Percentiles rank a stretch among this genome's conserved stretches.
Conservation (phyloP, 164 flowering plant species). For the Macadamia tetraphylla region DNA sequence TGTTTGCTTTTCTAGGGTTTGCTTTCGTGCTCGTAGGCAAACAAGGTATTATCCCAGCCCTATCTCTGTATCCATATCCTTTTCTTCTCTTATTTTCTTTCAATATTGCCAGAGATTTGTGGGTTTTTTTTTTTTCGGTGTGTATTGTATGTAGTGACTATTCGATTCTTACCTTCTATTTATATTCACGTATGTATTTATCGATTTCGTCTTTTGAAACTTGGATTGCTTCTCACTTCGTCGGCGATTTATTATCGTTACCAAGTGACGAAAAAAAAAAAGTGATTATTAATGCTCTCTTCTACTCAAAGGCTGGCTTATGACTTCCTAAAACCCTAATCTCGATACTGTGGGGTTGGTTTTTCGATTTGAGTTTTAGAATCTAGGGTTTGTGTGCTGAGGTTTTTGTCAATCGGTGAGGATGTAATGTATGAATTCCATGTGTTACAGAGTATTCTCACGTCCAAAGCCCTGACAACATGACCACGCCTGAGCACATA, state of each 20-base stretch:
- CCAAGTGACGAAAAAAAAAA: not conserved
- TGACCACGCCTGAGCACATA: conserved; percentile 42
- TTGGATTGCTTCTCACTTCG: not conserved
- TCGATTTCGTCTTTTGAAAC: no score
- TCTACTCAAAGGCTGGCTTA: not conserved
- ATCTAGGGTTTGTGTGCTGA: not conserved
- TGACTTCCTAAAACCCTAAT: not conserved
- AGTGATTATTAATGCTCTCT: not conserved
- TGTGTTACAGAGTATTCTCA: conserved; percentile 5
- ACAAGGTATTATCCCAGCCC: no score
- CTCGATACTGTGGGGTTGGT: not conserved
- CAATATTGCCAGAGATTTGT: not conserved
- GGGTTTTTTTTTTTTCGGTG: no score
- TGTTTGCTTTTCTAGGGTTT: not conserved
- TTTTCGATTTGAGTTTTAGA: not conserved
- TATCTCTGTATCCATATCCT: not conserved
- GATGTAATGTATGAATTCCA: not conserved
- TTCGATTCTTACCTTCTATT: no score
- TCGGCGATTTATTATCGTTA: not conserved
- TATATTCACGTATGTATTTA: not conserved
- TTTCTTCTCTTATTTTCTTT: not conserved
- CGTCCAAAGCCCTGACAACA: conserved; percentile 3
- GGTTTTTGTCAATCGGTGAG: not conserved
- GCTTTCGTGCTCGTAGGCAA: not conserved
- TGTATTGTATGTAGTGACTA: not conserved